Conservation (phyloP, 2,329 filamentous ascomycete species). For the Colletotrichum costaricense region DNA sequence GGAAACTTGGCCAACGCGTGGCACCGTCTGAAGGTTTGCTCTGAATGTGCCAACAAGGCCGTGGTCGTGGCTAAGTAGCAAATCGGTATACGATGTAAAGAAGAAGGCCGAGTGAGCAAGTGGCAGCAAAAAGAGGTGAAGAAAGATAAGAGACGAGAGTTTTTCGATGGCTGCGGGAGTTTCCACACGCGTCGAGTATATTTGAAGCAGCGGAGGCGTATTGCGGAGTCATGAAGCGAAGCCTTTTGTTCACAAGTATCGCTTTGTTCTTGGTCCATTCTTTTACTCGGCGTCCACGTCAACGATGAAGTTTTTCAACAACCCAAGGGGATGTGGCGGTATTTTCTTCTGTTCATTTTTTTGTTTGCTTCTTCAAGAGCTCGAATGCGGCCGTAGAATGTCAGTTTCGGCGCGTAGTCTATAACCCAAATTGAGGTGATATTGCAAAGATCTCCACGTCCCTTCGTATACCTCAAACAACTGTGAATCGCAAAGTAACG, state of each 20-base stretch:
- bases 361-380: background rate
- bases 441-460: background rate
- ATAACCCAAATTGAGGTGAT: background rate
- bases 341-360: background rate
- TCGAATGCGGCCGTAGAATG: background rate
- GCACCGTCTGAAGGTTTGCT: slow-evolving; percentile 64
- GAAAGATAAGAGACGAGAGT: background rate
- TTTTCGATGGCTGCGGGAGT: background rate
- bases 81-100: background rate
- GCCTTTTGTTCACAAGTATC: background rate
- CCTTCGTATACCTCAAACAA: background rate
- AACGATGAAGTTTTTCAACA: background rate
- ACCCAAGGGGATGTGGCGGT: background rate
- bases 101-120: background rate
- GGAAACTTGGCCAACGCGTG: slow-evolving; percentile 76
- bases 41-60: slow-evolving; percentile 40
- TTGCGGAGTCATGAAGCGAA: background rate
- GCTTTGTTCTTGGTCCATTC: background rate
- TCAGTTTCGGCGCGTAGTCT: background rate
- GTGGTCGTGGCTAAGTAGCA: background rate
- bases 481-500: too few species aligned
- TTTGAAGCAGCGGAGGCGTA: background rate
- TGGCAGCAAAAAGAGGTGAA: background rate
- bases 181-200: background rate
- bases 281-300: background rate